Conservation (phyloP, 2,329 filamentous ascomycete genomes). For the Neophaeococcomyces aloes region DNA sequence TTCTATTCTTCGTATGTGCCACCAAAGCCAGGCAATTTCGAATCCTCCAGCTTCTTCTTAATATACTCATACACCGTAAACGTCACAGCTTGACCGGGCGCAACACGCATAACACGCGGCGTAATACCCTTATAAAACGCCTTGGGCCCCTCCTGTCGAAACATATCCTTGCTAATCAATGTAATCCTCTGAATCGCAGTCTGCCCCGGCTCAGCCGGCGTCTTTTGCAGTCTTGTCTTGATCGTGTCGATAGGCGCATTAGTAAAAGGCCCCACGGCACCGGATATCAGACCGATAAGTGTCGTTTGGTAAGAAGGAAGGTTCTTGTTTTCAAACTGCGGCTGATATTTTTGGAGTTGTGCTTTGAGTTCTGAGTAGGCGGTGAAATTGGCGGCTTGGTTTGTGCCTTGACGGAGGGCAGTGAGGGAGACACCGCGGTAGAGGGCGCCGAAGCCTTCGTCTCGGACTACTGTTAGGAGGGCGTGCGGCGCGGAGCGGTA, state of each 20-base stretch:
- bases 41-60: slow-evolving; percentile 61
- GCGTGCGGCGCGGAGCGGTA: slow-evolving; percentile 86
- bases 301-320: slow-evolving; percentile 86
- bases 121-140: slow-evolving; percentile 99
- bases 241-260: slow-evolving; percentile 99
- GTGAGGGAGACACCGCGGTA: slow-evolving; percentile 93
- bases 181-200: slow-evolving; percentile 70
- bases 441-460: slow-evolving; percentile 78
- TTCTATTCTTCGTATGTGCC: slow-evolving; percentile 55
- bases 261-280: slow-evolving; percentile 89
- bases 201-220: slow-evolving; percentile 68
- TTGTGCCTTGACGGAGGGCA: slow-evolving; percentile 84
- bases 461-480: slow-evolving; percentile 76
- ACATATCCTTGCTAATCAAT: slow-evolving; percentile 71
- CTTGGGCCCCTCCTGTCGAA: slow-evolving; percentile 83
- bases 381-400: slow-evolving; percentile 98
- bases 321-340: slow-evolving; percentile 51
- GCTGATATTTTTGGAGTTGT: slow-evolving; percentile 60
- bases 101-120: slow-evolving; percentile 91
- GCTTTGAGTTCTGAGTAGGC: slow-evolving; percentile 92
- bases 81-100: slow-evolving; percentile 78
- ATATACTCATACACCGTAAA: slow-evolving; percentile 69
- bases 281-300: slow-evolving; percentile 76
- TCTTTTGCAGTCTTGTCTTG: slow-evolving; percentile 92
- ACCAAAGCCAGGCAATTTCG: slow-evolving; percentile 49